Evolutionary conservation across 108 stramenopile species (phyloP).

Genomic region (Mayamaea pseudoterrestris): DNA sequence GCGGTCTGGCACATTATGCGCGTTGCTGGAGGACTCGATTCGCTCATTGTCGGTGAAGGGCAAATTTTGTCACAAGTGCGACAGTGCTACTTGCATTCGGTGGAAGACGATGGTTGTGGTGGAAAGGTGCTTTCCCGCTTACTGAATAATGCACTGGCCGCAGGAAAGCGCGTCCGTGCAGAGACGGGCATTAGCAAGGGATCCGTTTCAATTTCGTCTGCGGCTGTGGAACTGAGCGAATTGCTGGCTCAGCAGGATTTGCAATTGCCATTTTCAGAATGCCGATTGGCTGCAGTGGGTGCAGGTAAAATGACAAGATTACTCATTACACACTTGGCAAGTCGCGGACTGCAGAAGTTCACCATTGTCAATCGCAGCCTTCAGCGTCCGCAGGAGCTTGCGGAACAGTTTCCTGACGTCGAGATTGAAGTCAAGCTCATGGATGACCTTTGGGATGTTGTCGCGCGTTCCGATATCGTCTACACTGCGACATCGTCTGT

Average conservation of each 20-base stretch:
- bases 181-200: slow-evolving; percentile 97
- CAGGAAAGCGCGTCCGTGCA: slow-evolving; percentile 92
- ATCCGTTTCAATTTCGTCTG: slow-evolving; percentile 85
- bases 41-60: slow-evolving; percentile 97
- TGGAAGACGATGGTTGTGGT: slow-evolving; percentile 91
- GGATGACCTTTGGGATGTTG: slow-evolving; percentile 86
- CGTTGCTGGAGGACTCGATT: slow-evolving; percentile 94
- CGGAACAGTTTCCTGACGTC: slow-evolving; percentile 86
- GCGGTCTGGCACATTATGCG: slow-evolving; percentile 96
- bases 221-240: slow-evolving; percentile 92
- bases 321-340: slow-evolving; percentile 89
- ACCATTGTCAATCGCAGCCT: slow-evolving; percentile 92
- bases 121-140: slow-evolving; percentile 91
- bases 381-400: slow-evolving; percentile 63
- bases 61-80: slow-evolving; percentile 96
- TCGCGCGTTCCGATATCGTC: slow-evolving; percentile 85
- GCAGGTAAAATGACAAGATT: slow-evolving; percentile 98
- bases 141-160: slow-evolving; percentile 90
- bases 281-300: slow-evolving; percentile 88
- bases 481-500: slow-evolving; percentile 87
- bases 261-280: slow-evolving; percentile 79
- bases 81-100: slow-evolving; percentile 92
- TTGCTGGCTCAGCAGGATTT: slow-evolving; percentile 68
- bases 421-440: slow-evolving; percentile 84
- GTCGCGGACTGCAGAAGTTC: slow-evolving; percentile 85